Conservation (phyloP, 805 yeast genomes). For the Saturnispora zaruensis region DNA sequence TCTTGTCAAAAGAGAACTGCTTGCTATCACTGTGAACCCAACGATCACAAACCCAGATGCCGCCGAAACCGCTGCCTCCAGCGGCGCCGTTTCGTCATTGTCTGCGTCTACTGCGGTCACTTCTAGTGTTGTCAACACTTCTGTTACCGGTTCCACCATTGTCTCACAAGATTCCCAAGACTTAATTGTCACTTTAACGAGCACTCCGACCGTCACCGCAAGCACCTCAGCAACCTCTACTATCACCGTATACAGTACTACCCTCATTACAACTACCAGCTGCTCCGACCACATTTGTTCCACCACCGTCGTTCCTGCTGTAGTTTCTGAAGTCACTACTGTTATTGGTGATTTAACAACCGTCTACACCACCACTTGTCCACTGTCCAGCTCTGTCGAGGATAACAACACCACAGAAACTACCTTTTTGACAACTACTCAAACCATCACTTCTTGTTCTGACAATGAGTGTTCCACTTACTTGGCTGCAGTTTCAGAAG, state of each 20-base stretch:
- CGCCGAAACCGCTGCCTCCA: not conserved
- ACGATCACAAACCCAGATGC: conserved; percentile 7
- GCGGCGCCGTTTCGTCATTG: conserved; percentile 1
- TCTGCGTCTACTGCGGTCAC: not conserved
- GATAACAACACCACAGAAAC: not conserved
- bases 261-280: conserved; percentile 16
- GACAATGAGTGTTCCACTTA: conserved; percentile 13
- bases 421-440: conserved; percentile 8
- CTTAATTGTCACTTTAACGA: not conserved
- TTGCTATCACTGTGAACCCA: conserved; percentile 10
- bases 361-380: conserved; percentile 19
- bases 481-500: not conserved
- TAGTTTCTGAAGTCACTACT: conserved; percentile 21
- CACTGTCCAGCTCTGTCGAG: conserved; percentile 4
- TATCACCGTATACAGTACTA: conserved; percentile 6
- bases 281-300: conserved; percentile 20
- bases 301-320: not conserved
- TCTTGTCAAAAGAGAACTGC: conserved; percentile 14
- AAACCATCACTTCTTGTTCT: conserved; percentile 17
- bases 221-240: not conserved
- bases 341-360: conserved; percentile 18
- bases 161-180: not conserved
- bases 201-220: not conserved
- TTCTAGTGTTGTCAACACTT: conserved; percentile 10
- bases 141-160: not conserved